These are phyloP conservation scores for Takashimella tepidaria DNA, from an alignment of 1,284 basidiomycete genomes.

Conservation along the genomic window DNA sequence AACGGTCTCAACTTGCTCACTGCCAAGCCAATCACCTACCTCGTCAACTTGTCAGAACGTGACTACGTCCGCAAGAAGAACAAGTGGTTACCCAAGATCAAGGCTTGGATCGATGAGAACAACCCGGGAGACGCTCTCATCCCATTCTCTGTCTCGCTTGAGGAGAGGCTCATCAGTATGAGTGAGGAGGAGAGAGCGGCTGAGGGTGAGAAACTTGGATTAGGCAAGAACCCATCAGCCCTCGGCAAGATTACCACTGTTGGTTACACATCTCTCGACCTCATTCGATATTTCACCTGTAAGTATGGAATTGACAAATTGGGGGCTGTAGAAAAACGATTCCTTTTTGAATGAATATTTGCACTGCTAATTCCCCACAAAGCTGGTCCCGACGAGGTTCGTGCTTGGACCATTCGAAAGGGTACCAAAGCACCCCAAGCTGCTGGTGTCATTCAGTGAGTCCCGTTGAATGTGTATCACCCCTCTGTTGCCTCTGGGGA, in stretches of 20 bases:
- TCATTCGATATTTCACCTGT: slow-evolving; percentile 95
- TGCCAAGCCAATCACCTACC: slow-evolving; percentile 96
- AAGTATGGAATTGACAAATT: slow-evolving; percentile 6
- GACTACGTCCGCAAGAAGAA: slow-evolving; percentile 98
- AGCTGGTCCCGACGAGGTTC: slow-evolving; percentile 84
- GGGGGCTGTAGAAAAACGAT: background rate
- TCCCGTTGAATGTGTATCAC: slow-evolving; percentile 22
- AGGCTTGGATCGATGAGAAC: slow-evolving; percentile 95
- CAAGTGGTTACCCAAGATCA: slow-evolving; percentile 99
- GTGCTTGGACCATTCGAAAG: slow-evolving; percentile 94
- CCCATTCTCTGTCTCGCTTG: slow-evolving; percentile 93
- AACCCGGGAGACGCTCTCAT: slow-evolving; percentile 95
- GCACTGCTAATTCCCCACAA: background rate
- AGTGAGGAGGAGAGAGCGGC: slow-evolving; percentile 62
- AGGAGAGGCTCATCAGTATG: slow-evolving; percentile 77
- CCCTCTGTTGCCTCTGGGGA: background rate
- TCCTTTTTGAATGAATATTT: slow-evolving; percentile 2
- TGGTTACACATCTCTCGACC: slow-evolving; percentile 79
- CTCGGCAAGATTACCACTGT: slow-evolving; percentile 89
- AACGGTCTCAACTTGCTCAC: slow-evolving; percentile 88
- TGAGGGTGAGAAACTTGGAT: slow-evolving; percentile 59
- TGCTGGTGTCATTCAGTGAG: slow-evolving; percentile 96
- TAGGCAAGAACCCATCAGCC: slow-evolving; percentile 53
- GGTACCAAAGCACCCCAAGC: slow-evolving; percentile 95
- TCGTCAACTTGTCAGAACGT: slow-evolving; percentile 93